phyloP scores from a whole-genome alignment of 306 rosid genomes.

The Vigna reflexopilosa region DNA sequence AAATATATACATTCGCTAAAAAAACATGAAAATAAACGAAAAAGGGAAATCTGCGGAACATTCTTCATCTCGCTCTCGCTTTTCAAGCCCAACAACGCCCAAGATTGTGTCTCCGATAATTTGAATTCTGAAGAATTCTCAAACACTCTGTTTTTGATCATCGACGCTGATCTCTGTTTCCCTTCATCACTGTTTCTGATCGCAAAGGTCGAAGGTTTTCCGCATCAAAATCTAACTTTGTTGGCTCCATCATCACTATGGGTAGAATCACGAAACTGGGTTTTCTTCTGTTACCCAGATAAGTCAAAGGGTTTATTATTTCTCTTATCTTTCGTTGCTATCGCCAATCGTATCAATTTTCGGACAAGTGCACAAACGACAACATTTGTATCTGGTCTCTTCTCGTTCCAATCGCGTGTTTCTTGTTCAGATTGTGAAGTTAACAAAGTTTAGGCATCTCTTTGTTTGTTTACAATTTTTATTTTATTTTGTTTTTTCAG shows the following conservation, averaged over 20 bases:
- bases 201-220: constrained; percentile 10
- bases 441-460: neutral
- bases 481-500: neutral
- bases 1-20: neutral
- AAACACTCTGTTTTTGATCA: constrained; percentile 19
- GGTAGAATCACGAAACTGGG: constrained; percentile 36
- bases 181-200: constrained; percentile 40
- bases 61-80: constrained; percentile 41
- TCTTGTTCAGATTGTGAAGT: constrained; percentile 29
- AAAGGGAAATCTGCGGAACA: constrained; percentile 49
- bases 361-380: constrained; percentile 8
- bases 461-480: neutral
- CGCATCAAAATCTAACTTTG: constrained; percentile 26
- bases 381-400: constrained; percentile 27
- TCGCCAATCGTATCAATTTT: neutral
- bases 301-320: constrained; percentile 41
- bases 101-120: constrained; percentile 6
- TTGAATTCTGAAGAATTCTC: constrained; percentile 23
- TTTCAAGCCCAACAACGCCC: constrained; percentile 36
- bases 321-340: neutral
- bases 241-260: constrained; percentile 33
- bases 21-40: neutral
- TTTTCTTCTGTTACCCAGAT: constrained; percentile 47
- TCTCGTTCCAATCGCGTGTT: neutral
- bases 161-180: constrained; percentile 19